A percentile compares a stretch with the other conserved stretches of the same genome.
Conservation (phyloP, 805 yeast genomes). For the Candida arabinofermentans region DNA sequence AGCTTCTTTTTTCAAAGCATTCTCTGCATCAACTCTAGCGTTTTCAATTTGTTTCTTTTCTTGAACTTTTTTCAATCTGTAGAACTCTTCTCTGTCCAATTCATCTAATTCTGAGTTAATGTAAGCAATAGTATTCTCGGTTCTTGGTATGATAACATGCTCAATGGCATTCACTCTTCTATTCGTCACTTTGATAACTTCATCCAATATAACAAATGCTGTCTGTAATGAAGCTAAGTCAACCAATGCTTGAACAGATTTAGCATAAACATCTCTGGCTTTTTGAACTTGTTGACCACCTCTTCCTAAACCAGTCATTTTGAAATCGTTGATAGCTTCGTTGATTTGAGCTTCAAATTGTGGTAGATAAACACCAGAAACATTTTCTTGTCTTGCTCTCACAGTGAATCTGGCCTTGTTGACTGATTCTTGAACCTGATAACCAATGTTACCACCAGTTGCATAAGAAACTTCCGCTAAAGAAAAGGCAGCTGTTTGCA, state of each 20-base stretch:
- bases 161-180: constrained; percentile 98
- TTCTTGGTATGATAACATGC: constrained; percentile 96
- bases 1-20: constrained; percentile 28
- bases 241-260: constrained; percentile 95
- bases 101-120: constrained; percentile 96
- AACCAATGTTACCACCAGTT: constrained; percentile 92
- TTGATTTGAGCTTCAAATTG: constrained; percentile 84
- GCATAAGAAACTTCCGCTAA: constrained; percentile 97
- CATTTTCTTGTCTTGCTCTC: constrained; percentile 90
- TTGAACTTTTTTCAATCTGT: constrained; percentile 92
- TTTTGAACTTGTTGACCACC: constrained; percentile 98
- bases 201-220: constrained; percentile 93
- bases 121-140: constrained; percentile 88
- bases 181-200: constrained; percentile 95
- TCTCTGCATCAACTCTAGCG: constrained; percentile 60
- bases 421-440: constrained; percentile 93
- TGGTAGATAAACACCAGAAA: constrained; percentile 91
- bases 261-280: constrained; percentile 89
- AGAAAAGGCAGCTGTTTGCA: constrained; percentile 98
- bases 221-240: constrained; percentile 95
- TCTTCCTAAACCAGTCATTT: constrained; percentile 93
- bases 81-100: constrained; percentile 96
- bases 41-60: constrained; percentile 85
- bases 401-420: constrained; percentile 88
- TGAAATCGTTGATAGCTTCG: constrained; percentile 86